These are phyloP conservation scores for Mycocalia duriaeana DNA, from an alignment of 1,284 basidiomycete species.

Conservation along the genomic window DNA sequence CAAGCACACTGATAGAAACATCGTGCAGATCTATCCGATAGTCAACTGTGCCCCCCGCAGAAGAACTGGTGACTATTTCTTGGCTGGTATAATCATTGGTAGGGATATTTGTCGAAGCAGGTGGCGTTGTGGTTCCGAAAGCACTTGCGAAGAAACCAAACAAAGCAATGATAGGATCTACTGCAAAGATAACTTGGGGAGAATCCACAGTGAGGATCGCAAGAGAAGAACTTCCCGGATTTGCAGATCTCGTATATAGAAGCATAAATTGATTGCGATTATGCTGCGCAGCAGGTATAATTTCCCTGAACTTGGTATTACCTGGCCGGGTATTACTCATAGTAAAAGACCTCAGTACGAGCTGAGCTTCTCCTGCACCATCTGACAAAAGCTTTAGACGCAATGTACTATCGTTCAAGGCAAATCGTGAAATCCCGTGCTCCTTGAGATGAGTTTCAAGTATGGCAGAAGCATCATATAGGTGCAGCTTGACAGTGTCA, in stretches of 20 bases:
- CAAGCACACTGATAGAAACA: conserved; percentile 86
- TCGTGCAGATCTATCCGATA: conserved; percentile 91
- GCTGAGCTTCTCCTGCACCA: conserved; percentile 81
- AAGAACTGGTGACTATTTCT: no score
- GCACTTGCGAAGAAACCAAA: conserved; percentile 81
- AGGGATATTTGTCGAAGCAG: no score
- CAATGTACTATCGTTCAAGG: conserved; percentile 76
- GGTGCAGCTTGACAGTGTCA: conserved; percentile 78
- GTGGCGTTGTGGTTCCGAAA: no score
- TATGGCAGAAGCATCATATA: conserved; percentile 76
- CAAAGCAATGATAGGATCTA: conserved; percentile 89
- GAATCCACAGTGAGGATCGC: conserved; percentile 90
- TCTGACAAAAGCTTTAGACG: conserved; percentile 84
- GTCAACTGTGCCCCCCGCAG: no score
- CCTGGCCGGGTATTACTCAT: conserved; percentile 87
- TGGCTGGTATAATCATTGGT: no score
- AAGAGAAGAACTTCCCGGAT: conserved; percentile 53
- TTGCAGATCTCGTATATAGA: conserved; percentile 77
- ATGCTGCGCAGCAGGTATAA: conserved; percentile 88
- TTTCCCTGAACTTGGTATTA: conserved; percentile 86
- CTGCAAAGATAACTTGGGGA: conserved; percentile 89
- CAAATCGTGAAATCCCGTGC: conserved; percentile 83
- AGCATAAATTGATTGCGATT: conserved; percentile 94
- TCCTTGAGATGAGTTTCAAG: conserved; percentile 61
- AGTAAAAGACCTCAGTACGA: conserved; percentile 86